phyloP scores from a whole-genome alignment of 495 filamentous ascomycete genomes.

The Neurospora tetrasperma region DNA sequence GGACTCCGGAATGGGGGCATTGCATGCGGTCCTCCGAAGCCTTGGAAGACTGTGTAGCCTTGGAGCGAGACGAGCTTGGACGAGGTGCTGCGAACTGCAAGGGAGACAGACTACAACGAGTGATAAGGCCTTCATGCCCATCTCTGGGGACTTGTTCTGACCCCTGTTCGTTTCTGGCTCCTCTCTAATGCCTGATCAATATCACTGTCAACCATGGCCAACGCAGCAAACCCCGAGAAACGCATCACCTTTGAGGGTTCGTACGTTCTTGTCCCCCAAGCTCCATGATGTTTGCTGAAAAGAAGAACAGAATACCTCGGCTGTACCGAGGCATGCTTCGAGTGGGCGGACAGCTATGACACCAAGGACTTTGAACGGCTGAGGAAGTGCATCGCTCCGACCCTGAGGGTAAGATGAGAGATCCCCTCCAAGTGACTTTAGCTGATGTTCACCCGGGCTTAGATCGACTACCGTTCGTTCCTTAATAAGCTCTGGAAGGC shows the following conservation, averaged over 20 bases:
- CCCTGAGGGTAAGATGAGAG: constrained; percentile 39
- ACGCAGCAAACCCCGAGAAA: constrained; percentile 7
- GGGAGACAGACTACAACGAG: not conserved
- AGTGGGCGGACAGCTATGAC: constrained; percentile 81
- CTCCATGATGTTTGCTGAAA: constrained; percentile 1
- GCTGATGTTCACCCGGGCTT: not conserved
- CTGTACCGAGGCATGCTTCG: constrained; percentile 44
- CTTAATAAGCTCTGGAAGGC: constrained; percentile 60
- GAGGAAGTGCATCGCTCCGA: constrained; percentile 60
- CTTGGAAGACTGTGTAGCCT: not conserved
- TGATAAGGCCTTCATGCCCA: not conserved
- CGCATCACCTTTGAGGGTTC: constrained; percentile 24
- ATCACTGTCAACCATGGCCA: constrained; percentile 14
- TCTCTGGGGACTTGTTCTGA: not conserved
- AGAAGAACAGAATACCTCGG: constrained; percentile 39
- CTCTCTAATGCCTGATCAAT: not conserved
- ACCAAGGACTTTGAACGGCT: constrained; percentile 71
- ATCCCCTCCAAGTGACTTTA: not conserved
- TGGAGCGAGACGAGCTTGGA: not conserved
- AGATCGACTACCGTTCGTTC: constrained; percentile 68
- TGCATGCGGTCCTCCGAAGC: constrained; percentile 1
- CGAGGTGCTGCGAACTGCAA: not conserved
- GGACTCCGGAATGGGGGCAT: constrained; percentile 10
- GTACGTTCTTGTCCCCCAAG: not conserved
- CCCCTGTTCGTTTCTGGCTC: not conserved